These are phyloP conservation scores for Podospora comata DNA, from an alignment of 495 filamentous ascomycete genomes.

Conservation along the genomic window DNA sequence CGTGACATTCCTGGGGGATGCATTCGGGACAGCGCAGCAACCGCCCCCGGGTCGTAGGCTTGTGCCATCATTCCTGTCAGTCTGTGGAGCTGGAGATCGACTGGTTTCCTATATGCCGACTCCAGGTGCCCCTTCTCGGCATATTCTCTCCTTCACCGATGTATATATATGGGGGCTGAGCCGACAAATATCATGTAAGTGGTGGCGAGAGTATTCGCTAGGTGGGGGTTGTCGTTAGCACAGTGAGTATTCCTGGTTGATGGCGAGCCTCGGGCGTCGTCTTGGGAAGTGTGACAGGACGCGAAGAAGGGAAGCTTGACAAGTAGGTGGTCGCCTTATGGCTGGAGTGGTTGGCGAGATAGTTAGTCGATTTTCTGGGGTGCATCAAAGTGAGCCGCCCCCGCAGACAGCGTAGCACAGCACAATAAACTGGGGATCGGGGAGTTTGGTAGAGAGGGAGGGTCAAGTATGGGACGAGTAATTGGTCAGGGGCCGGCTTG, in stretches of 20 bases:
- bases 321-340: background rate
- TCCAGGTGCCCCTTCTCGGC: background rate
- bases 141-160: background rate
- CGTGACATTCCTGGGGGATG: conserved; percentile 58
- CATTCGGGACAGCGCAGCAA: conserved; percentile 31
- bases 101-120: background rate
- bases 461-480: conserved; percentile 17
- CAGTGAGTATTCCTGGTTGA: background rate
- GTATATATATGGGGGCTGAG: background rate
- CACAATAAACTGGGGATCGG: conserved; percentile 10
- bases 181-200: background rate
- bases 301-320: background rate
- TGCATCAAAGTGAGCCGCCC: conserved; percentile 15
- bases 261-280: background rate
- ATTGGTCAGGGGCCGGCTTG: conserved; percentile 17
- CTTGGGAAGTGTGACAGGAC: background rate
- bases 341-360: conserved; percentile 5
- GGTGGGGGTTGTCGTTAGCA: background rate
- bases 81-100: background rate
- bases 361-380: conserved; percentile 11
- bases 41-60: conserved; percentile 27
- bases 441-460: conserved; percentile 8
- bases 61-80: conserved; percentile 25
- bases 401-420: conserved; percentile 18
- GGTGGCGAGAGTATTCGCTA: background rate